Evolutionary conservation across 192 early-diverging fungal genomes (phyloP).

Genomic region (Podila clonocystis): DNA sequence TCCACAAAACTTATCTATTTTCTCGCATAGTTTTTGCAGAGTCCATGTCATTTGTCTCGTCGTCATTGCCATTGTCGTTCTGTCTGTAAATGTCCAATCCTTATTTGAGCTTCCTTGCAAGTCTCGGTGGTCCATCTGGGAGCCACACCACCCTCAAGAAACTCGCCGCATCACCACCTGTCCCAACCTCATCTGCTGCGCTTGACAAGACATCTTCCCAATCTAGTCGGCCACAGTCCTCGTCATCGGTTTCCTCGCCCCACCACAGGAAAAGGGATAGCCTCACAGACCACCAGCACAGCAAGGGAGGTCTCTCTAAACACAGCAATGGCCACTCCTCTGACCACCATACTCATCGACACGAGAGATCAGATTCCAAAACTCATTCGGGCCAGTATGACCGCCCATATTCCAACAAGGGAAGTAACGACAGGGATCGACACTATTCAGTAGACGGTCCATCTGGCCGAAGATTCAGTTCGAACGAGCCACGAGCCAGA

Average conservation of each 20-base stretch:
- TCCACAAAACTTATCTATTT: too few relatives aligned
- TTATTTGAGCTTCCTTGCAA: constrained; percentile 39
- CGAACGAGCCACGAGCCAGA: constrained; percentile 8
- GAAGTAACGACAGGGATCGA: constrained; percentile 9
- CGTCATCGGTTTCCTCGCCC: neutral
- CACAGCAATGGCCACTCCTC: neutral
- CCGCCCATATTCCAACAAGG: constrained; percentile 24
- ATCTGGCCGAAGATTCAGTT: neutral
- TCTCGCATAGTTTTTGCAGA: neutral
- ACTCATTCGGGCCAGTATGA: constrained; percentile 11
- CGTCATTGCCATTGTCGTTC: neutral
- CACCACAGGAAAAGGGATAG: constrained; percentile 3
- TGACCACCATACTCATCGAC: constrained; percentile 4
- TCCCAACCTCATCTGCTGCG: neutral
- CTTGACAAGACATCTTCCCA: neutral
- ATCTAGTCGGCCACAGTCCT: constrained; percentile 6
- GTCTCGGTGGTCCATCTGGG: constrained; percentile 43
- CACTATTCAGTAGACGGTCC: constrained; percentile 1
- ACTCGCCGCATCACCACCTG: constrained; percentile 19
- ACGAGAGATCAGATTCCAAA: constrained; percentile 33
- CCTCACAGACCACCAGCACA: neutral
- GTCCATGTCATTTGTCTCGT: neutral
- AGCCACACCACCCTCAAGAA: constrained; percentile 51
- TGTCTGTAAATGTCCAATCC: constrained; percentile 48
- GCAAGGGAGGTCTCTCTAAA: neutral